These are phyloP conservation scores for Lentinula novae-zelandiae DNA, from an alignment of 1,284 basidiomycete species.

Conservation along the genomic window DNA sequence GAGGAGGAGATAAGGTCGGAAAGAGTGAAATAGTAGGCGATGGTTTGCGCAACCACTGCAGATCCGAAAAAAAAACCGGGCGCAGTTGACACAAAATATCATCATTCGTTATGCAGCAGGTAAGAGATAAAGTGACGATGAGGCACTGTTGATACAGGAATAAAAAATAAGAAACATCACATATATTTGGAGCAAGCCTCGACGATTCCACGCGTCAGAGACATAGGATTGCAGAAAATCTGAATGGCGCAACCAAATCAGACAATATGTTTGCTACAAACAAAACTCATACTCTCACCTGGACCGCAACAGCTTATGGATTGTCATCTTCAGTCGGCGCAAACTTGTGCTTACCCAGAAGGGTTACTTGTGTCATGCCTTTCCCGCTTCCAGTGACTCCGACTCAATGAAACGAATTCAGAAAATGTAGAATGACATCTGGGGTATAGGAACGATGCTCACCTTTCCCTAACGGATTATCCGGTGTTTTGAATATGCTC, in stretches of 20 bases:
- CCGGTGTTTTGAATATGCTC: conserved; percentile 95
- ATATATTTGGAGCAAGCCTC: conserved; percentile 20
- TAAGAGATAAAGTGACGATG: conserved; percentile 19
- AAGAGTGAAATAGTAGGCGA: not conserved
- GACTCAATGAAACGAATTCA: conserved; percentile 46
- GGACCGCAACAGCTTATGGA: conserved; percentile 3
- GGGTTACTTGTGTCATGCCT: conserved; percentile 83
- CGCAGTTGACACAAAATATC: not conserved
- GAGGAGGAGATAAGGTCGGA: conserved; percentile 2
- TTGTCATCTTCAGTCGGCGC: conserved; percentile 43
- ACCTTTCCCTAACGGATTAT: conserved; percentile 89
- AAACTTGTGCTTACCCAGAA: conserved; percentile 82
- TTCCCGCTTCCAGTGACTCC: conserved; percentile 93
- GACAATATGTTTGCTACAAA: not conserved
- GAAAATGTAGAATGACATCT: conserved; percentile 14
- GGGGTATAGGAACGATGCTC: conserved; percentile 20
- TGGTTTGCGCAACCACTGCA: conserved; percentile 10
- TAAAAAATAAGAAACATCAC: conserved; percentile 19
- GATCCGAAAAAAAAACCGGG: not conserved
- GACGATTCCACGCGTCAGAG: not conserved
- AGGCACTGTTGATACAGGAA: conserved; percentile 18
- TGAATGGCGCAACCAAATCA: not conserved
- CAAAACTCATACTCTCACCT: not conserved
- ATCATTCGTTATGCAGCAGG: conserved; percentile 3
- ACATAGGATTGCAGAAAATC: not conserved